Evolutionary conservation across 2,329 filamentous ascomycete species (phyloP), one percentile per base, ranked within the genome.

Genomic region (Rhynchosporium secalis): DNA sequence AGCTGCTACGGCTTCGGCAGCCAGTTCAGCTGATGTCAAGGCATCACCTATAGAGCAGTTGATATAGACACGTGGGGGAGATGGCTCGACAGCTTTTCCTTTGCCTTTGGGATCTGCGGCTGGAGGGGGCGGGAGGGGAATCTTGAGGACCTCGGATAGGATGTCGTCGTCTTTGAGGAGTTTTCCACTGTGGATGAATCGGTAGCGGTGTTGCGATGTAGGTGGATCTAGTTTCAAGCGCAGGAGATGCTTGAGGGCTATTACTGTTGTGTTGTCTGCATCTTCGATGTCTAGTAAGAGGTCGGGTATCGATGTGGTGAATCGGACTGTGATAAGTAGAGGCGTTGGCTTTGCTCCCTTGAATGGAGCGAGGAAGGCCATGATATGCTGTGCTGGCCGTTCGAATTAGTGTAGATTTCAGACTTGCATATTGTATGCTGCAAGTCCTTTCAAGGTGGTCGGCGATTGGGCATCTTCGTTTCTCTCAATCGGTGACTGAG

Each of bases 21-120:
- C 82, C 28, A 98, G 83, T 62, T 96, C 92, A 0, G 80, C 73
- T 12, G 83, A 73, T 0, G 88, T 84, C 12, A 98, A 82, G 31
- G 84, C 80, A 74, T 91, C 87, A 60, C 92, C 92, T 62, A 98
- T 90, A 66, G 91, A 94, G 81, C 94, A 98, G 79, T 96, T 96
- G 65, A 98, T 88, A 75, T 96, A 97, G 71, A 96, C 84, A 49
- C 89, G 83, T 1, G 76, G 67, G 38, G 77, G 74, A 13, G 74
- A 72, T 8, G 75, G 75, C 7, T 80, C 78, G 4, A 87, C 75
- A 0, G 83, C 83, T 63, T 95, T 96, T 52, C 89, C 91, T 71
- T 91, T 92, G 60, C 80, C 79, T 64, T 80, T 82, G 31, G 70
- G 71, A 68, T 75, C 73, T 36, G 71, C 67, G 40, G 67, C 66